phyloP scores from a whole-genome alignment of 495 filamentous ascomycete species.

The Parmelia sp. region DNA sequence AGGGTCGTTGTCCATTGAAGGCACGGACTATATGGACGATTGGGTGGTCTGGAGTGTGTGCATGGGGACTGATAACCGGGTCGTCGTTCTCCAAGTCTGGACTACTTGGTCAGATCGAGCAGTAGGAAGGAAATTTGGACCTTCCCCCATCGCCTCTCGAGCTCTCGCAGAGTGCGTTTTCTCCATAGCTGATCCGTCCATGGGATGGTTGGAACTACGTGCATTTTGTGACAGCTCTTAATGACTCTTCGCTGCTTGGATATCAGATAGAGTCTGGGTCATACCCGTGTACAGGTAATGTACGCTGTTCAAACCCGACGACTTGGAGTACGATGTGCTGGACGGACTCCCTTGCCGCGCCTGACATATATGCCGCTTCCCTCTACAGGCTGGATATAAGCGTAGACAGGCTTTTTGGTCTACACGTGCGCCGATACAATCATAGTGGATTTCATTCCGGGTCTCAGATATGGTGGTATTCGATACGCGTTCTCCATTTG shows the following conservation, averaged over 20 bases:
- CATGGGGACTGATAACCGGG: not conserved
- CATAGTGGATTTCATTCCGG: not conserved
- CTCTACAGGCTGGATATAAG: too few species aligned
- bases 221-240: too few species aligned
- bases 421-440: too few species aligned
- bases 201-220: not conserved
- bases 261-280: not conserved
- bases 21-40: not conserved
- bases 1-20: slow-evolving; percentile 15
- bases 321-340: not conserved
- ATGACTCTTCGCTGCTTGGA: not conserved
- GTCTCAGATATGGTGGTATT: not conserved
- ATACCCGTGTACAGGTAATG: not conserved
- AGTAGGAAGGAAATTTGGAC: not conserved
- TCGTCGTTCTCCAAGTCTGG: not conserved
- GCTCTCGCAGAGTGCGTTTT: not conserved
- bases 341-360: not conserved
- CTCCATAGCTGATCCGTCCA: not conserved
- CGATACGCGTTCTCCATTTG: not conserved
- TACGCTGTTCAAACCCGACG: not conserved
- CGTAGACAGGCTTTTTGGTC: too few species aligned
- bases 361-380: too few species aligned
- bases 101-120: not conserved
- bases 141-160: not conserved
- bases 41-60: not conserved